A percentile compares a stretch with the other conserved stretches of the same genome.
phyloP scores from a whole-genome alignment of 768 basidiomycete species.

The Tricholomella constricta region DNA sequence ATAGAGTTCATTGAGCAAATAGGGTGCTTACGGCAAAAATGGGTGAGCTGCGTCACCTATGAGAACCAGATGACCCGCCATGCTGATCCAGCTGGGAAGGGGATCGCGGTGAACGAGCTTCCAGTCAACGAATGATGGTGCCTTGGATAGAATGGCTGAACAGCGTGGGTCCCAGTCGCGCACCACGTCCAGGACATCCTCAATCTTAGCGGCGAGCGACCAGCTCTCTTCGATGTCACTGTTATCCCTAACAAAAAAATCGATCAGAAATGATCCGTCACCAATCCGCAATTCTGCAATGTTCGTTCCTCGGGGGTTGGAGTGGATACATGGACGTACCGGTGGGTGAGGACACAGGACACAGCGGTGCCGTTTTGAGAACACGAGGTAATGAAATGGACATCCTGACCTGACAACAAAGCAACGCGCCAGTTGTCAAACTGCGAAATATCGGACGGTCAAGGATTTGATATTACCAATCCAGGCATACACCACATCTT shows the following conservation, averaged over 20 bases:
- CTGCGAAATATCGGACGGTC: not conserved
- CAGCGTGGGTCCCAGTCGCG: conserved; percentile 9
- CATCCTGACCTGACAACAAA: conserved; percentile 2
- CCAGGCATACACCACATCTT: conserved; percentile 6
- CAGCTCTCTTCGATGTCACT: conserved; percentile 7
- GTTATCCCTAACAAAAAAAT: conserved; percentile 1
- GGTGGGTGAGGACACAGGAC: conserved; percentile 9
- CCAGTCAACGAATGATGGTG: conserved; percentile 10
- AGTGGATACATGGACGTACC: not conserved
- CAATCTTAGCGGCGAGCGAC: conserved; percentile 3
- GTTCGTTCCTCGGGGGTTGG: not conserved
- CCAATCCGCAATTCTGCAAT: not conserved
- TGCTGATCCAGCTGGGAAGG: conserved; percentile 12
- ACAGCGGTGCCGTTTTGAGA: not conserved
- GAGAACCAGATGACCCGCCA: conserved; percentile 1
- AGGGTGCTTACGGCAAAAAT: conserved; percentile 7
- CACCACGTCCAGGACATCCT: conserved; percentile 6
- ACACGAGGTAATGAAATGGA: conserved; percentile 7
- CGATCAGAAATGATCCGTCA: not conserved
- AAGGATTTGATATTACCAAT: not conserved
- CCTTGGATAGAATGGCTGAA: conserved; percentile 7
- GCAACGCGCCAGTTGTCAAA: not conserved
- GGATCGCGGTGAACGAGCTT: conserved; percentile 10
- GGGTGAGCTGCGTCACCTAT: conserved; percentile 8
- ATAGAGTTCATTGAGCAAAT: not conserved